Base-by-base conservation (phyloP, 768 basidiomycete genomes). In the Leucosporidium yakuticum region DNA sequence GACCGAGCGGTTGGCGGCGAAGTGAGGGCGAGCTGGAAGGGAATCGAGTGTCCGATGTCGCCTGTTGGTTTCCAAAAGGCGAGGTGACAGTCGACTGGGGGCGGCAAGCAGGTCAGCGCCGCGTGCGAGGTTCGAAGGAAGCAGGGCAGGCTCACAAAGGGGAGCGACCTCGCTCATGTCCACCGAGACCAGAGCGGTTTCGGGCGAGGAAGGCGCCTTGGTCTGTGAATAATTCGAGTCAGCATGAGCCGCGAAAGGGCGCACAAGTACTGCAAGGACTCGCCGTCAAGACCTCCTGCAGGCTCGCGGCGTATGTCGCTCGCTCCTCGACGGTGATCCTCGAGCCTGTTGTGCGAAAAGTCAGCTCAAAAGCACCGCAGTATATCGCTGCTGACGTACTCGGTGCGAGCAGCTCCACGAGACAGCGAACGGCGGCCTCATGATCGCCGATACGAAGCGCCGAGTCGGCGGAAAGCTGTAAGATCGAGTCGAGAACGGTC, bases 321-420 rank as follows among this genome's bases (percentile, higher is more conserved):
- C 75, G 62, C 48, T 78, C 73, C 57, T 79, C 73, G 2, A 44
- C 23, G 3, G 67, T 31, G 20, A 71, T 55, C 5, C 14, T n/a
- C 27, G 70, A 71, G 0, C 27, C 70, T 71, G 60, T 5, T 7
- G 14, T 14, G 9, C 34, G 4, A 50, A n/a, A 1, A 29, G 17
- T 8, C 58, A 34, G 25, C 15, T 32, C 25, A 20, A 19, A 19
- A 44, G 69, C 25, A 71, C 69, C 54, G 21, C 4, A 27, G 9
- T 6, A 14, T 9, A 49, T 1, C 62, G 7, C 4, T 20, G 17
- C 17, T 1, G 17, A 44, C 70, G 14, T 51, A 89, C 91, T 88
- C 73, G 88, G 85, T 15, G 85, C 85, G 64, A 95, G 80, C 85
- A 94, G 87, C 77, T 95, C 91, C 17, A 94, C 76, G 64, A 93